These are phyloP conservation scores for Plasmopara halstedii DNA, from an alignment of 352 stramenopile genomes.

Conservation along the genomic window DNA sequence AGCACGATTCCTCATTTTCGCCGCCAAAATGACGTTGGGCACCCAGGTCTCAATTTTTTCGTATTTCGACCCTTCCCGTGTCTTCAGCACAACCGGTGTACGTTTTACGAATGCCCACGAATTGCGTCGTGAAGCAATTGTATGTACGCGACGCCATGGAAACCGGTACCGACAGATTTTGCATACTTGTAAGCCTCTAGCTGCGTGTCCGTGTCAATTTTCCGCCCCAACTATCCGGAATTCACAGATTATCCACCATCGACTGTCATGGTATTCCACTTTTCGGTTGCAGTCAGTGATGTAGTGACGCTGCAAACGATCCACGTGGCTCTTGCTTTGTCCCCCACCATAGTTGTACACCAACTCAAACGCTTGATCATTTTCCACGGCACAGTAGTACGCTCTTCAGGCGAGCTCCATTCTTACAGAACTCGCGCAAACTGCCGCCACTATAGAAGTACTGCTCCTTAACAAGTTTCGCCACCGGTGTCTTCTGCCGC, in stretches of 20 bases:
- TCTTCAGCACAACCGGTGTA: neutral
- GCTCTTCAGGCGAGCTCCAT: neutral
- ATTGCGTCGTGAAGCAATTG: neutral
- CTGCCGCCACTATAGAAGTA: neutral
- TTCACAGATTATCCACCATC: neutral
- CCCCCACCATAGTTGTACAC: conserved; percentile 9
- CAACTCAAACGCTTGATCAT: conserved; percentile 3
- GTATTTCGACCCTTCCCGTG: neutral
- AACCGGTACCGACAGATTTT: neutral
- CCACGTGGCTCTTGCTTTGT: conserved; percentile 2
- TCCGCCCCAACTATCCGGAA: neutral
- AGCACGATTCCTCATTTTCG: neutral
- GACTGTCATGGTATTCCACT: conserved; percentile 5
- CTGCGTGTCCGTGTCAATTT: neutral
- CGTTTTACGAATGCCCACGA: neutral
- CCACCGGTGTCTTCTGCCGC: neutral
- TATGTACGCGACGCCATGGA: neutral
- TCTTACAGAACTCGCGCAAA: neutral
- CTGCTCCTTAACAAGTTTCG: neutral
- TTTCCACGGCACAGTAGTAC: neutral
- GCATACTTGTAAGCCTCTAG: neutral
- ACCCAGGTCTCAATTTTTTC: neutral
- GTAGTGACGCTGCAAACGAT: conserved; percentile 16
- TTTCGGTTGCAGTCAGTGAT: conserved; percentile 5
- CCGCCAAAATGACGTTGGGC: neutral